Evolutionary conservation across 2,329 filamentous ascomycete species (phyloP), one percentile per base, ranked within the genome.

Genomic region (Diaporthe eres): DNA sequence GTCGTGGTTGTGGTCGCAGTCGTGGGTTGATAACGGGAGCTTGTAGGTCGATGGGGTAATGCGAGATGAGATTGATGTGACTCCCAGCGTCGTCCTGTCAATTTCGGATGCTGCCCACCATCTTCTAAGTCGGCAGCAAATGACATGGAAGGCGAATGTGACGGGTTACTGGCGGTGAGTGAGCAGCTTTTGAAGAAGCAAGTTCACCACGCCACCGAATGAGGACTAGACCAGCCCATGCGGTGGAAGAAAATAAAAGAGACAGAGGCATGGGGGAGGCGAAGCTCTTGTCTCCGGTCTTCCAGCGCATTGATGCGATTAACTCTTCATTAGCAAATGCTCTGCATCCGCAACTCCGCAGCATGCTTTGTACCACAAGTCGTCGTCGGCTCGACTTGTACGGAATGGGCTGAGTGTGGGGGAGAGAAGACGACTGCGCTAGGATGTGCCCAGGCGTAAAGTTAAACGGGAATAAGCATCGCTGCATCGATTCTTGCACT

Each of bases 401-500:
- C 42, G 39, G 39, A 49, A 63, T 28, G 37, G 31, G 28, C 10
- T 47, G 25, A 53, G 49, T 49, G 57, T 63, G 60, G n/a, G 49
- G 49, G 28, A 65, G 22, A 60, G 47, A 28, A 7, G 13, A 22
- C 17, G 13, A 22, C 17, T 37, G 53, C 57, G 58, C 74, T 75
- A 63, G 44, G 39, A 34, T 60, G 67, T 17, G 55, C 44, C 44
- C 73, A 44, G n/a, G 55, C n/a, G 17, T 63, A 42, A 75, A 68
- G 74, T 49, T 47, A 72, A 75, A 75, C 61, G 55, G 51, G 70
- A 75, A 68, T 58, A 74, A 74, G 72, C 72, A 74, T 71, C 34
- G 42, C 22, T 65, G 57, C 37, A n/a, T 57, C n/a, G 49, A 13
- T 31, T n/a, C 19, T 37, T 28, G 42, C 63, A 71, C 61, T 71